These are phyloP conservation scores for Aureobasidium musti DNA, from an alignment of 2,329 filamentous ascomycete genomes.

Conservation along the genomic window DNA sequence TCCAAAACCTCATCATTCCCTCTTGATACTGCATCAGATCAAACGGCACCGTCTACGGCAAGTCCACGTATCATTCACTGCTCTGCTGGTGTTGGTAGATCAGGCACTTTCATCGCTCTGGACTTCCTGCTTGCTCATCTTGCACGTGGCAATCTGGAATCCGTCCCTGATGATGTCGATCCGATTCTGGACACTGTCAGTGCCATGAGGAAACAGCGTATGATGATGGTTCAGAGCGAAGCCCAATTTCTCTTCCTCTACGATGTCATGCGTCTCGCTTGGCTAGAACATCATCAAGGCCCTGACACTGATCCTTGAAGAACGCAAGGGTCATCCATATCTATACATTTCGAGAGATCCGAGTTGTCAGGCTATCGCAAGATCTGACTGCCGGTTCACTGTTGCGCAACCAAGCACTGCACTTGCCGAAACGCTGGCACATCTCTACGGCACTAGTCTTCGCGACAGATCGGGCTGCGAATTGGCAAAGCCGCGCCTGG, in stretches of 20 bases:
- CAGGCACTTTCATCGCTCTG: conserved; percentile 94
- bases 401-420: neutral
- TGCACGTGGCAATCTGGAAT: conserved; percentile 67
- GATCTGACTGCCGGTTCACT: too few relatives aligned
- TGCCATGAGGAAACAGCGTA: conserved; percentile 77
- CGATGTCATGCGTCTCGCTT: conserved; percentile 74
- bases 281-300: conserved; percentile 43
- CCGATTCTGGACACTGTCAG: conserved; percentile 79
- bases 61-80: conserved; percentile 72
- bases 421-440: neutral
- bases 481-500: too few relatives aligned
- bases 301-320: neutral
- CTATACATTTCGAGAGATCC: neutral
- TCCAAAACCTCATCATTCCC: neutral
- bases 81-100: conserved; percentile 90
- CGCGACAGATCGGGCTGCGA: too few relatives aligned
- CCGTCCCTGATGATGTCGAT: conserved; percentile 57
- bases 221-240: conserved; percentile 93
- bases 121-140: conserved; percentile 87
- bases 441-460: too few relatives aligned
- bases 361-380: too few relatives aligned
- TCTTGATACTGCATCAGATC: neutral
- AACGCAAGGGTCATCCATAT: neutral
- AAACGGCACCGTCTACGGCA: conserved; percentile 31
- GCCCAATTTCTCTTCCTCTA: conserved; percentile 86